Evolutionary conservation across 306 rosid species (phyloP).

Genomic region (Morella rubra): DNA sequence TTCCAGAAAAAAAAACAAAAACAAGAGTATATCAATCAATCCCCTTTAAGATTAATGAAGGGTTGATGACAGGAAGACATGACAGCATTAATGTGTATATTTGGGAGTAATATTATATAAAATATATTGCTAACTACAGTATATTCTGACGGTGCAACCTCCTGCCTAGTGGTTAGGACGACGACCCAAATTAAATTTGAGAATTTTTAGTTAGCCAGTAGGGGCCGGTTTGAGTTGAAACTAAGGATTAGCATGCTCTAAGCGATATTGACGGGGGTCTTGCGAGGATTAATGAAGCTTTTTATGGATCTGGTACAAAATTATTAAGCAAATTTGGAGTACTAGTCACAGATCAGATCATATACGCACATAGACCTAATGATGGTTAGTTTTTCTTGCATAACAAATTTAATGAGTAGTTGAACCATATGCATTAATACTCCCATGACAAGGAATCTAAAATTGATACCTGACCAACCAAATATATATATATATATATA

Average conservation of each 20-base stretch:
- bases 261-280: no score
- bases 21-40: constrained; percentile 6
- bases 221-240: no score
- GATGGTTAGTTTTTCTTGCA: constrained; percentile 6
- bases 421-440: constrained; percentile 31
- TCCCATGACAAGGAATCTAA: constrained; percentile 56
- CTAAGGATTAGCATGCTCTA: no score
- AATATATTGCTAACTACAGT: background rate
- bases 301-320: background rate
- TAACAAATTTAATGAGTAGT: constrained; percentile 30
- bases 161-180: background rate
- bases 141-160: constrained; percentile 9
- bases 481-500: constrained; percentile 18
- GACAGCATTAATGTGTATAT: background rate
- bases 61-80: constrained; percentile 32
- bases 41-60: background rate
- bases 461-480: constrained; percentile 56
- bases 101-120: background rate
- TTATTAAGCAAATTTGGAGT: background rate
- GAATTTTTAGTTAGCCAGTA: no score
- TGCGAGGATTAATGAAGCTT: no score
- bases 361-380: no score
- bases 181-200: no score
- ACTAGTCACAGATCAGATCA: no score
- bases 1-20: constrained; percentile 38